Percentiles rank a stretch among this genome's conserved stretches.
These are phyloP conservation scores for Corymbia calophylla DNA, from an alignment of 441 rosid genomes.

Conservation along the genomic window DNA sequence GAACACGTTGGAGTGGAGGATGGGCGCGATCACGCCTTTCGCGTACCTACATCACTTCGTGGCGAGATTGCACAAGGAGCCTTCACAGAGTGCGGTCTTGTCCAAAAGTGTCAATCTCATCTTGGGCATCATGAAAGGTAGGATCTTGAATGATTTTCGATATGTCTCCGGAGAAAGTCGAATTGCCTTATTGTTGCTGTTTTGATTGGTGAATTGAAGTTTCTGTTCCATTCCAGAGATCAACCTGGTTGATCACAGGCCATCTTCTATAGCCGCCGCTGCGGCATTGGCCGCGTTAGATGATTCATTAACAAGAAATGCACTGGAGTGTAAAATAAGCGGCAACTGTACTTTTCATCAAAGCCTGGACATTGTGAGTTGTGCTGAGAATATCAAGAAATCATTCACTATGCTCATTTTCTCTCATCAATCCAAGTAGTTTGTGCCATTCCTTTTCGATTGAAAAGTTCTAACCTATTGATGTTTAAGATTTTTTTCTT, in stretches of 20 bases:
- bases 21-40: slow-evolving; percentile 43
- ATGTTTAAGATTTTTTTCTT: background rate
- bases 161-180: background rate
- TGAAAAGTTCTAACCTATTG: background rate
- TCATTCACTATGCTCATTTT: background rate
- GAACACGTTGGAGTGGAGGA: slow-evolving; percentile 43
- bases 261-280: slow-evolving; percentile 54
- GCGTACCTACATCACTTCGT: slow-evolving; percentile 34
- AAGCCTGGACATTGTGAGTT: slow-evolving; percentile 48
- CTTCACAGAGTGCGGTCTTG: slow-evolving; percentile 3
- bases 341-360: slow-evolving; percentile 14
- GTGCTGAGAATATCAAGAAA: background rate
- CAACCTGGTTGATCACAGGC: slow-evolving; percentile 31
- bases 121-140: slow-evolving; percentile 34
- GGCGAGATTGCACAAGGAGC: slow-evolving; percentile 15
- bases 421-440: background rate
- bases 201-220: background rate
- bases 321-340: slow-evolving; percentile 27
- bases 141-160: background rate
- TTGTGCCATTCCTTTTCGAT: background rate
- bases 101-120: slow-evolving; percentile 20
- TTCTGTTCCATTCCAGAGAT: slow-evolving; percentile 21
- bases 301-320: slow-evolving; percentile 24
- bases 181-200: background rate
- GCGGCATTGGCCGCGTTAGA: slow-evolving; percentile 34